Evolutionary conservation across 2,329 filamentous ascomycete genomes (phyloP).

Genomic region (Epichloe gansuensis): DNA sequence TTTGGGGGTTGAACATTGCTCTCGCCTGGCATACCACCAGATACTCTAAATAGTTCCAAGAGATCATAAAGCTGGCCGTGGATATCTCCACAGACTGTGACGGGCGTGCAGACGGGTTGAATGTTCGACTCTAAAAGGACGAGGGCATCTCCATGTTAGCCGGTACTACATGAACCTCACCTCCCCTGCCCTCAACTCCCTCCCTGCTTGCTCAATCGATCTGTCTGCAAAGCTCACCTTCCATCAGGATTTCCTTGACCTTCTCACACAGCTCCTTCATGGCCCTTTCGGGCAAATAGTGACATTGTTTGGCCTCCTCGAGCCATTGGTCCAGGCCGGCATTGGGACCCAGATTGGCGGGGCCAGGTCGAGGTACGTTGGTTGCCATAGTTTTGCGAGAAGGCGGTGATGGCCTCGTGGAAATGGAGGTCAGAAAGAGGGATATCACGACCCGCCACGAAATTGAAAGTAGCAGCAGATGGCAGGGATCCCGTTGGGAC

Average conservation of each 20-base stretch:
- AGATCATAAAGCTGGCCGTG: conserved; percentile 98
- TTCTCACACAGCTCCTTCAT: conserved; percentile 99
- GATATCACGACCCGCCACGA: conserved; percentile 9
- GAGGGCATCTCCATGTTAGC: background rate
- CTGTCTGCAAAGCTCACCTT: conserved; percentile 45
- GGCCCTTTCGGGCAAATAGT: conserved; percentile 86
- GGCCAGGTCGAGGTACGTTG: conserved; percentile 74
- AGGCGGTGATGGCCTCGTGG: conserved; percentile 9
- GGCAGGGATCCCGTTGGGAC: conserved; percentile 7
- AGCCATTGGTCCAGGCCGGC: conserved; percentile 93
- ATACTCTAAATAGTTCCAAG: conserved; percentile 90
- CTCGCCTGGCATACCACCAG: conserved; percentile 91
- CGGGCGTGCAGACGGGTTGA: conserved; percentile 90
- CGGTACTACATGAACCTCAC: background rate
- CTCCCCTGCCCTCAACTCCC: background rate
- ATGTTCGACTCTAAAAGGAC: conserved; percentile 76
- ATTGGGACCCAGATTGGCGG: conserved; percentile 70
- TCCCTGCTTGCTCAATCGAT: background rate
- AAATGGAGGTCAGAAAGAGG: conserved; percentile 10
- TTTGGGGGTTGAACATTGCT: conserved; percentile 55
- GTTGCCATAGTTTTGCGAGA: conserved; percentile 25
- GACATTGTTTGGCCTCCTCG: conserved; percentile 90
- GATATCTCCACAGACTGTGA: conserved; percentile 96
- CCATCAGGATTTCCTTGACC: conserved; percentile 98
- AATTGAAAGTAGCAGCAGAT: conserved; percentile 12